Evolutionary conservation across 2,329 filamentous ascomycete genomes (phyloP), one percentile per base, ranked within the genome.

Genomic region (Alternaria dauci): DNA sequence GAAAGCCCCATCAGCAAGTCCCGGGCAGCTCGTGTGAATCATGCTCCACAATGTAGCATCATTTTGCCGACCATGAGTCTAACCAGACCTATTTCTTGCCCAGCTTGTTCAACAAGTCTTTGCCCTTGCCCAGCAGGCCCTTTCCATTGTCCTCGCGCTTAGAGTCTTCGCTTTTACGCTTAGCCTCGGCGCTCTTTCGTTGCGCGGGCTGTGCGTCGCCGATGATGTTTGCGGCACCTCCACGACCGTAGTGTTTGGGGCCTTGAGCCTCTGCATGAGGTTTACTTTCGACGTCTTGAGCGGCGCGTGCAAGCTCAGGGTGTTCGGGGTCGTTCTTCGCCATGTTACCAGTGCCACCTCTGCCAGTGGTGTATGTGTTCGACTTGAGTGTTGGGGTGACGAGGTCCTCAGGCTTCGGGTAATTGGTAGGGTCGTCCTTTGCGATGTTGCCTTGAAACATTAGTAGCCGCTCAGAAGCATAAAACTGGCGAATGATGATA

Each of bases 331-430:
- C 90, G 64, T 87, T 88, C 75, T 90, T 89, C 48, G 91, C 88
- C 90, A 97, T 96, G 82, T 96, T 97, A 61, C 93, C 93, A 5
- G 87, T 89, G 62, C 94, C 94, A 57, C 94, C 94, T 52, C 94
- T 91, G 58, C 94, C 94, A 3, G 94, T 97, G 20, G 94, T 97
- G 75, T 94, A 93, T 67, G 92, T 84, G n/a, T 91, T 82, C 47
- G 87, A 87, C 81, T 96, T 97, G 75, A 98, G 87, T 12, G 88
- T 91, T 1, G 94, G 94, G 1, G 93, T 97, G 71, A 89, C 82
- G 65, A 96, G 87, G 73, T 94, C 91, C 65, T 86, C 81, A 59
- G 77, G 65, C 50, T 75, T 72, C 48, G 76, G 67, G 50, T 71
- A 65, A 48, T 70, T 72, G 53, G 71, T 72, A 52, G 72, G 70